Evolutionary conservation across 768 basidiomycete species (phyloP).

Genomic region (Trametes coccinea): DNA sequence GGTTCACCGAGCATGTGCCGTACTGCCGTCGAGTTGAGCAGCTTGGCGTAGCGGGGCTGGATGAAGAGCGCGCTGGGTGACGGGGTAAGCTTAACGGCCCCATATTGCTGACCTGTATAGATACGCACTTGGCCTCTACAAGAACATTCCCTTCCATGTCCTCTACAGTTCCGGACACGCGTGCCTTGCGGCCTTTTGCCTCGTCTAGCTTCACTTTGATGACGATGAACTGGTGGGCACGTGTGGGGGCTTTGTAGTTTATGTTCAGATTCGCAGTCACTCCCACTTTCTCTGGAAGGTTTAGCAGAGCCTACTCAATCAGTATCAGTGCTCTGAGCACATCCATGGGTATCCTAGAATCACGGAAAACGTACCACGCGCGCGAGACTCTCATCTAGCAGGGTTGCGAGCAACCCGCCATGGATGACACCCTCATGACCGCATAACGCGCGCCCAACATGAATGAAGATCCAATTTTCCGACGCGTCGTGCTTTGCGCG

Average conservation of each 20-base stretch:
- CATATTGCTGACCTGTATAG: neutral
- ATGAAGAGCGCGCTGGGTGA: slow-evolving; percentile 71
- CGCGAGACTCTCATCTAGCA: slow-evolving; percentile 84
- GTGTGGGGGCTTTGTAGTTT: slow-evolving; percentile 84
- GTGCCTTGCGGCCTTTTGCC: slow-evolving; percentile 75
- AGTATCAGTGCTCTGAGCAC: too few species aligned
- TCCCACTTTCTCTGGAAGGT: slow-evolving; percentile 86
- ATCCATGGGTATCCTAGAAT: neutral
- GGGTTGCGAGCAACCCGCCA: slow-evolving; percentile 86
- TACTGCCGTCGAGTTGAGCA: slow-evolving; percentile 62
- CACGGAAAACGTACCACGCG: slow-evolving; percentile 60
- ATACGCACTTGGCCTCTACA: slow-evolving; percentile 76
- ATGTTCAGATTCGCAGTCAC: slow-evolving; percentile 87
- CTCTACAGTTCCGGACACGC: slow-evolving; percentile 72
- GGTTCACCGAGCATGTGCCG: slow-evolving; percentile 69
- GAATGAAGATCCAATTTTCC: slow-evolving; percentile 70
- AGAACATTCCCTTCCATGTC: slow-evolving; percentile 79
- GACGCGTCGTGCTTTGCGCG: slow-evolving; percentile 74
- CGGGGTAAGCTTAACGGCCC: neutral
- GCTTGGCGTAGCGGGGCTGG: slow-evolving; percentile 84
- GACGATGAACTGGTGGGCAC: slow-evolving; percentile 88
- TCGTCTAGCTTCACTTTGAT: slow-evolving; percentile 69
- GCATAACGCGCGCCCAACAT: slow-evolving; percentile 85
- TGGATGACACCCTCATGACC: slow-evolving; percentile 95
- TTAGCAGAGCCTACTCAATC: slow-evolving; percentile 67